These are phyloP conservation scores for Torulaspora quercuum DNA, from an alignment of 805 yeast genomes.

Conservation along the genomic window DNA sequence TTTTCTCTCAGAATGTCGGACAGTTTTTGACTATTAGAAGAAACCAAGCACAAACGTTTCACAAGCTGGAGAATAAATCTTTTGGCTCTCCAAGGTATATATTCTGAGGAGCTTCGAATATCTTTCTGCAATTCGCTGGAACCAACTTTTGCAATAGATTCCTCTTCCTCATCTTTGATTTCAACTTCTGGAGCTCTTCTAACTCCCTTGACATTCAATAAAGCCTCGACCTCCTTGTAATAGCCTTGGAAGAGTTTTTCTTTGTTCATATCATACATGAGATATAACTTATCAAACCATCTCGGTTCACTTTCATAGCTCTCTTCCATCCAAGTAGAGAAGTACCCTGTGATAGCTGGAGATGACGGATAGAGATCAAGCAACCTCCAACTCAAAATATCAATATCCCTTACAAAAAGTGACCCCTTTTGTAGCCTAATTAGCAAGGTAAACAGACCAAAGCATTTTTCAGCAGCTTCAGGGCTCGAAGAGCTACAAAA, in stretches of 20 bases:
- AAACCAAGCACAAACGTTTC: constrained; percentile 16
- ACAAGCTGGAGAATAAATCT: constrained; percentile 39
- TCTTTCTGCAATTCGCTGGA: constrained; percentile 20
- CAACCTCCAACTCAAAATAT: constrained; percentile 58
- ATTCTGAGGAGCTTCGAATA: constrained; percentile 24
- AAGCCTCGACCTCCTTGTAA: constrained; percentile 41
- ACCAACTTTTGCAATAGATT: constrained; percentile 38
- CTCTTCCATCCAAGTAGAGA: constrained; percentile 60
- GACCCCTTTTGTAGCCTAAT: constrained; percentile 51
- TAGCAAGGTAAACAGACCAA: constrained; percentile 56
- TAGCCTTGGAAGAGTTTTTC: constrained; percentile 42
- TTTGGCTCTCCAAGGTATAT: constrained; percentile 44
- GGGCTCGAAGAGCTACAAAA: constrained; percentile 46
- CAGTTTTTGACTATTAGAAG: constrained; percentile 8
- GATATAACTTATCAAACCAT: constrained; percentile 60
- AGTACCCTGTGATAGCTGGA: constrained; percentile 42
- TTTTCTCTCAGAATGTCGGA: constrained; percentile 24
- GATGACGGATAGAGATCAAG: constrained; percentile 47
- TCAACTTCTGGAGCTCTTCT: constrained; percentile 35
- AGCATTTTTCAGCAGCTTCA: constrained; percentile 43
- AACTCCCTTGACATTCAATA: constrained; percentile 39
- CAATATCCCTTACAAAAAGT: constrained; percentile 45
- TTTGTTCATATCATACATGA: constrained; percentile 46
- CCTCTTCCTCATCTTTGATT: constrained; percentile 48
- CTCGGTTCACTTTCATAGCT: constrained; percentile 38